Conservation (phyloP, 1,284 basidiomycete genomes). For the Mycena sp. region DNA sequence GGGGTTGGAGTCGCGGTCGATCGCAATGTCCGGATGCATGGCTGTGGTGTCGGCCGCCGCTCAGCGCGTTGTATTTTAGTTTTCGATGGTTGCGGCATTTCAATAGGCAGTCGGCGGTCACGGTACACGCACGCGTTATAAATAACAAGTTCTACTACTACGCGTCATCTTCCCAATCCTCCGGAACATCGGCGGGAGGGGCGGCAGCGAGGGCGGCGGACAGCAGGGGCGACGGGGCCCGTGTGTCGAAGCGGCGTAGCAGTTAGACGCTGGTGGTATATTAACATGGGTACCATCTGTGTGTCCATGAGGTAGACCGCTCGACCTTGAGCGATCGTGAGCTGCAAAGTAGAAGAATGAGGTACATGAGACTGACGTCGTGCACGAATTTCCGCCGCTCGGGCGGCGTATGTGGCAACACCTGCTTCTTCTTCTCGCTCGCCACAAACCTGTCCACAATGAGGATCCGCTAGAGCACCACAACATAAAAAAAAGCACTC, state of each 20-base stretch:
- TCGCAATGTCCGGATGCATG: no score
- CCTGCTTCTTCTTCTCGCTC: conserved; percentile 73
- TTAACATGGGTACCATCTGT: conserved; percentile 62
- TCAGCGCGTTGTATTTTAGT: no score
- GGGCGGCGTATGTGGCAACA: conserved; percentile 85
- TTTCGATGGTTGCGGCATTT: no score
- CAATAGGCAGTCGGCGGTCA: no score
- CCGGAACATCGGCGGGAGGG: conserved; percentile 48
- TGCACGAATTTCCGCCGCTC: conserved; percentile 83
- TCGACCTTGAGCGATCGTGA: no score
- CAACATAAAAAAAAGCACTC: no score
- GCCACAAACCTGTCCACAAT: conserved; percentile 63
- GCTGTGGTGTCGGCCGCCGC: no score
- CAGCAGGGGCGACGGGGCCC: conserved; percentile 76
- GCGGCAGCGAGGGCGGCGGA: conserved; percentile 51
- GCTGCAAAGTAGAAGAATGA: background rate
- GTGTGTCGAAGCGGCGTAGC: conserved; percentile 81
- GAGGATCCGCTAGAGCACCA: background rate
- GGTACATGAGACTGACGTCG: conserved; percentile 55
- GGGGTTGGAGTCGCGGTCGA: no score
- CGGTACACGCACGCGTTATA: no score
- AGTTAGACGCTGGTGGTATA: conserved; percentile 73
- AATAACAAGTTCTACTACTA: no score
- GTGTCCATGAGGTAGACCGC: conserved; percentile 81
- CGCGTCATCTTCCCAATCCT: conserved; percentile 64